Conservation (phyloP, 306 rosid genomes). For the Herpetospermum pedunculosum region DNA sequence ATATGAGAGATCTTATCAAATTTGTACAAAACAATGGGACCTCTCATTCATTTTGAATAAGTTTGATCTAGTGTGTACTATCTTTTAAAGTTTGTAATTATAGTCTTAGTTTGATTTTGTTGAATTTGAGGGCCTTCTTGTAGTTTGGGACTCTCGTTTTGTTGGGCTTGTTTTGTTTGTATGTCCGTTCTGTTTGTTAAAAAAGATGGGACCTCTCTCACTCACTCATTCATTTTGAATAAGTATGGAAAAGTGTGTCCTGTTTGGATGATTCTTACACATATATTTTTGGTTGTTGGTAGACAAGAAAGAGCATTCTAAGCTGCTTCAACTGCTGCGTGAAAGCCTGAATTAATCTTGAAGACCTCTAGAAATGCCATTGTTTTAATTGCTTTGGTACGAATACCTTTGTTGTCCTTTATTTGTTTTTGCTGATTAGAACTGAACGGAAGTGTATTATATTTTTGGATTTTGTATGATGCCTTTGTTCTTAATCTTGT, state of each 20-base stretch:
- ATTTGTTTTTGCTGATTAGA: neutral
- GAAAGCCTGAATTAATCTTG: slow-evolving; percentile 40
- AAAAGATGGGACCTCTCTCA: too few relatives aligned
- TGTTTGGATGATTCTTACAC: neutral
- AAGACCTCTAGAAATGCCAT: neutral
- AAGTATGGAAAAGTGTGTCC: neutral
- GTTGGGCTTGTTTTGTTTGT: too few relatives aligned
- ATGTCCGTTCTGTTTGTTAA: too few relatives aligned
- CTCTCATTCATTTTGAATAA: neutral
- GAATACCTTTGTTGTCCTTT: neutral
- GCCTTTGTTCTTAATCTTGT: neutral
- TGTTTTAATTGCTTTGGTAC: neutral
- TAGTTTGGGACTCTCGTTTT: too few relatives aligned
- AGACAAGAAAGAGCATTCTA: slow-evolving; percentile 68
- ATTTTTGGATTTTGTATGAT: neutral
- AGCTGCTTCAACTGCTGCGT: slow-evolving; percentile 89
- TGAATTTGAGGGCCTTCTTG: too few relatives aligned
- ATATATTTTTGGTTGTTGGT: slow-evolving; percentile 1
- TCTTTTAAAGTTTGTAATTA: too few relatives aligned
- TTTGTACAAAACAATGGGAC: neutral
- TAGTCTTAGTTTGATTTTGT: too few relatives aligned
- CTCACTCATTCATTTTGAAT: neutral
- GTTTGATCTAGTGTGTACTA: too few relatives aligned
- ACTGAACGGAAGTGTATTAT: slow-evolving; percentile 6
- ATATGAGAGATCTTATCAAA: neutral